Conservation (phyloP, 2,329 filamentous ascomycete genomes). For the Epichloe hybrida region DNA sequence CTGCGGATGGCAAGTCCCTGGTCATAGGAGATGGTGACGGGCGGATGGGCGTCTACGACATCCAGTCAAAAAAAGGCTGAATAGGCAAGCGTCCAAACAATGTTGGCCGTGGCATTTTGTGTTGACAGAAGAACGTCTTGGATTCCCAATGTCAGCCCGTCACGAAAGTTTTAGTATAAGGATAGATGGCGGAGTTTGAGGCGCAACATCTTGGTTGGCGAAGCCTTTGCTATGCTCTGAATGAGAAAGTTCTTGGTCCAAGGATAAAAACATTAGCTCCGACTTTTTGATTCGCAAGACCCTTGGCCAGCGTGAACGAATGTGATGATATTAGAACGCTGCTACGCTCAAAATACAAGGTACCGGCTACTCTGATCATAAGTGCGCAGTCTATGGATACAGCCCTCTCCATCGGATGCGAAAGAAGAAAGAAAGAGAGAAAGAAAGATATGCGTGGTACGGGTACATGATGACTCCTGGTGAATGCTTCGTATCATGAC, state of each 20-base stretch:
- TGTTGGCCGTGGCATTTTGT: not conserved
- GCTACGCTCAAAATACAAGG: too few relatives aligned
- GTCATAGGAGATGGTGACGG: constrained; percentile 23
- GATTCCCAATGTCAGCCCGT: not conserved
- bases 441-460: not conserved
- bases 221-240: not conserved
- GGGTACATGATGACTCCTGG: not conserved
- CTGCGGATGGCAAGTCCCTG: constrained; percentile 22
- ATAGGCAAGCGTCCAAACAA: not conserved
- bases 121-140: not conserved
- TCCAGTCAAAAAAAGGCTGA: constrained; percentile 13
- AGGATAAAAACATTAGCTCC: too few relatives aligned
- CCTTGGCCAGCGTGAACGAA: too few relatives aligned
- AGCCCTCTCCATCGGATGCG: not conserved
- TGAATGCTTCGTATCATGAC: not conserved
- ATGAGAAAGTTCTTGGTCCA: too few relatives aligned
- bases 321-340: too few relatives aligned
- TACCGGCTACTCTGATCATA: not conserved
- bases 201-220: not conserved
- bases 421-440: not conserved
- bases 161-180: not conserved
- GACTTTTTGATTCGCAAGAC: too few relatives aligned
- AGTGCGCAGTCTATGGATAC: not conserved
- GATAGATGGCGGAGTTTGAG: not conserved
- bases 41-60: constrained; percentile 22